These are phyloP conservation scores for Pueraria montana DNA, from an alignment of 306 rosid genomes.

Conservation along the genomic window DNA sequence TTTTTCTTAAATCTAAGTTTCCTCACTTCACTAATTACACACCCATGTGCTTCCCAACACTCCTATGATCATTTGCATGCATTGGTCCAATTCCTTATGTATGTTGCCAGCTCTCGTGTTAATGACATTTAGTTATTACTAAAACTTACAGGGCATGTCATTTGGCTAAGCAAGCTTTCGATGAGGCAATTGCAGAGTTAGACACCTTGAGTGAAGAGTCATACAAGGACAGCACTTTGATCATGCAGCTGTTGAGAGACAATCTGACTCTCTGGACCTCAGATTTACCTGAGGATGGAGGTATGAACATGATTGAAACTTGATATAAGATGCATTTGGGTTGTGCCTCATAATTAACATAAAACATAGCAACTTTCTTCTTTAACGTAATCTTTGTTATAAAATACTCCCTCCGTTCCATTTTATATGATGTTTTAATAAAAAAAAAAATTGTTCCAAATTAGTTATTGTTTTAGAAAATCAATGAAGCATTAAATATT, in stretches of 20 bases:
- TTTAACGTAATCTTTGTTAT: neutral
- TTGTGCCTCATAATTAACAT: neutral
- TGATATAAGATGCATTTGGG: constrained; percentile 33
- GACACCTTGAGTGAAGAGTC: constrained; percentile 96
- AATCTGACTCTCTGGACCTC: constrained; percentile 98
- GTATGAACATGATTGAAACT: constrained; percentile 52
- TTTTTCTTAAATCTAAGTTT: no score
- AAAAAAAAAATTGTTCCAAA: no score
- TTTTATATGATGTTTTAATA: no score
- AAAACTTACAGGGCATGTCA: constrained; percentile 86
- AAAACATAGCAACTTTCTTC: neutral
- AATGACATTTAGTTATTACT: constrained; percentile 15
- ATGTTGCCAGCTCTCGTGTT: constrained; percentile 15
- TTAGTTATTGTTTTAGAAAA: no score
- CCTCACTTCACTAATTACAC: neutral
- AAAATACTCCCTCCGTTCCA: no score
- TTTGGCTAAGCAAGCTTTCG: constrained; percentile 96
- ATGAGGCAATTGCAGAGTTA: constrained; percentile 95
- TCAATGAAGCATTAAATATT: no score
- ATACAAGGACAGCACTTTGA: constrained; percentile 96
- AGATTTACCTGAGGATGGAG: constrained; percentile 98
- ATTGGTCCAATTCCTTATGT: constrained; percentile 6
- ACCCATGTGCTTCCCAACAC: constrained; percentile 13
- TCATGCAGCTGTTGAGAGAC: constrained; percentile 98
- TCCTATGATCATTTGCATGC: constrained; percentile 16